Evolutionary conservation across 2,329 filamentous ascomycete genomes (phyloP), one percentile per base, ranked within the genome.

Genomic region (Talaromyces sp.): DNA sequence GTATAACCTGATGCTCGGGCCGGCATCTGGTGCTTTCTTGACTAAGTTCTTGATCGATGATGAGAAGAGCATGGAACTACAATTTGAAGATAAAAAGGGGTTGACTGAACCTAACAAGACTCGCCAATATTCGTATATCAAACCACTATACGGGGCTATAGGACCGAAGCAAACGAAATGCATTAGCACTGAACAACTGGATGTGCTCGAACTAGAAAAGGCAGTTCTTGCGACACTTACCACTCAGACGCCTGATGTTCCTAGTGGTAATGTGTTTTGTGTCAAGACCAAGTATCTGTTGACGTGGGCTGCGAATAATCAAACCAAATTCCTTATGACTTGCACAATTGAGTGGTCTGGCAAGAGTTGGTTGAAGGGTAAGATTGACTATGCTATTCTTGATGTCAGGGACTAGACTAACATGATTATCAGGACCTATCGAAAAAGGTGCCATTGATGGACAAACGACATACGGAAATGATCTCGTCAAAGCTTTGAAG

Each of bases 361-460:
- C 71, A 99, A 98, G 84, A 97, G 93, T 81, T 99, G 95, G 95
- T 81, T 99, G 54, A 97, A 95, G 82, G 92, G 93, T 96, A 82
- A 75, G 83, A 67, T 5, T 4, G 13, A 27, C 9, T 5, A 14
- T 41, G 52, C 31, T 57, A 3, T 24, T 37, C 5, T 37, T 35
- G 6, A 37, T 3, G 6, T 1, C 9, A n/a, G n/a, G 3, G 35
- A 27, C n/a, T 33, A 7, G 7, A 39, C 6, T 60, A 35, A 39
- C 13, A 13, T 27, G 58, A 66, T 59, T 22, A 60, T 41, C 69
- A 97, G 93, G 91, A 68, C 91, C 95, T 2, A 99, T 99, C 70
- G 95, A 99, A 76, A 97, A 97, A 76, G 94, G 92, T 66, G 92
- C 93, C 50, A 93, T 90, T 68, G 93, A 97, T 64, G 95, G 95